These are phyloP conservation scores for Cutaneotrichosporon sp. DNA, from an alignment of 1,284 basidiomycete genomes.

Conservation along the genomic window DNA sequence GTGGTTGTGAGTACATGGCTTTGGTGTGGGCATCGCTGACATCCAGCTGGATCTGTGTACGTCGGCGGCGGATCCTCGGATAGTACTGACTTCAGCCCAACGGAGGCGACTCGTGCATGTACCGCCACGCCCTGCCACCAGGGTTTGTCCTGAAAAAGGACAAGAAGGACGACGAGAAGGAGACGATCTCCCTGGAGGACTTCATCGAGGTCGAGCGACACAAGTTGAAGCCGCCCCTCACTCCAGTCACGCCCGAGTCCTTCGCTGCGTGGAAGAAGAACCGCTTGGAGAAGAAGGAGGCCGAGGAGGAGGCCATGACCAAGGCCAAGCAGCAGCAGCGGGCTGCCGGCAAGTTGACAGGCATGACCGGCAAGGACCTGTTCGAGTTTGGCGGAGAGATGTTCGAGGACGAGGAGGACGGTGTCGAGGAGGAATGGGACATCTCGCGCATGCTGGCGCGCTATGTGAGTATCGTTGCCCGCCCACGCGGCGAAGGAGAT, in stretches of 20 bases:
- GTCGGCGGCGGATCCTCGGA: conserved; percentile 6
- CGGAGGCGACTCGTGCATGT: conserved; percentile 72
- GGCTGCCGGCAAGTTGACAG: conserved; percentile 83
- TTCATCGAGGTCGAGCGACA: conserved; percentile 98
- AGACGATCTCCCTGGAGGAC: conserved; percentile 88
- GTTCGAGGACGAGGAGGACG: conserved; percentile 77
- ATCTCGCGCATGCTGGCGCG: conserved; percentile 44
- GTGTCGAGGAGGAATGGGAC: conserved; percentile 48
- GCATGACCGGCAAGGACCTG: conserved; percentile 95
- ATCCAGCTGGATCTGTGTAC: conserved; percentile 49
- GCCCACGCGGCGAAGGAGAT: not conserved
- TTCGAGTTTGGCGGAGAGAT: conserved; percentile 96
- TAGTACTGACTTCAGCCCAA: conserved; percentile 36
- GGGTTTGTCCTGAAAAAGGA: conserved; percentile 93
- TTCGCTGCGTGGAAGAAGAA: conserved; percentile 96
- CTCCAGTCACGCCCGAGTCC: conserved; percentile 89
- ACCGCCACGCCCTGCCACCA: conserved; percentile 90
- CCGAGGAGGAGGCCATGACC: conserved; percentile 70
- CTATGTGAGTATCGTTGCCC: conserved; percentile 30
- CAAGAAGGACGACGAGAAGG: conserved; percentile 72
- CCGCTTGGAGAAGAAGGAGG: conserved; percentile 83
- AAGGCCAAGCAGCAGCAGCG: conserved; percentile 81
- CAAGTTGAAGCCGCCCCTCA: conserved; percentile 85
- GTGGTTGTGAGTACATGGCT: conserved; percentile 46
- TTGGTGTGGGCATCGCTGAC: conserved; percentile 12